A percentile compares a stretch with the other conserved stretches of the same genome.
Conservation (phyloP, 345 rosid genomes). For the Eucalyptus erythrocorys region DNA sequence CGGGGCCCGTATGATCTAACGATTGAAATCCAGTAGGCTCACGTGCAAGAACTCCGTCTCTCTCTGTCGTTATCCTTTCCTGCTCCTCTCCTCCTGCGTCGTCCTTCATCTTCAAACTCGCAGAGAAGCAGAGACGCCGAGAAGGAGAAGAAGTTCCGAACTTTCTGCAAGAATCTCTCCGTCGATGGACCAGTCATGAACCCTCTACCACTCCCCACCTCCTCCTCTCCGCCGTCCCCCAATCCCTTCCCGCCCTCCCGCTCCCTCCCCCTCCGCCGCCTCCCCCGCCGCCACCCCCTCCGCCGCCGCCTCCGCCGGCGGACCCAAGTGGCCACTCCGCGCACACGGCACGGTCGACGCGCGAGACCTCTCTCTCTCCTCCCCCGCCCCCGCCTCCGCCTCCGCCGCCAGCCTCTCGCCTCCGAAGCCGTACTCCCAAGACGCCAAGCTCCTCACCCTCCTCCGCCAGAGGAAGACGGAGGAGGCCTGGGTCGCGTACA, state of each 20-base stretch:
- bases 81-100: not conserved
- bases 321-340: conserved; percentile 8
- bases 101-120: not conserved
- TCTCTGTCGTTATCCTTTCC: not conserved
- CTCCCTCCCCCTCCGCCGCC: conserved; percentile 6
- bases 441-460: conserved; percentile 54
- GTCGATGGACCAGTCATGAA: conserved; percentile 57
- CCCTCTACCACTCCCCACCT: conserved; percentile 17
- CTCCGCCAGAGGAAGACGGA: conserved; percentile 72
- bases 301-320: not conserved
- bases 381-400: not conserved
- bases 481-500: conserved; percentile 72
- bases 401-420: not conserved
- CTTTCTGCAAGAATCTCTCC: not conserved
- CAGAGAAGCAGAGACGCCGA: not conserved
- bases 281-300: conserved; percentile 1
- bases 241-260: not conserved
- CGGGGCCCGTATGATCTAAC: not conserved
- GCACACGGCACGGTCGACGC: conserved; percentile 13
- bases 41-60: not conserved
- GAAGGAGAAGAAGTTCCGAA: not conserved
- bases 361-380: conserved; percentile 10
- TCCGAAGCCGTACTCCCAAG: conserved; percentile 9
- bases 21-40: not conserved
- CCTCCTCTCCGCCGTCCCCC: conserved; percentile 12